phyloP scores from a whole-genome alignment of 75 land plant species.

The Pinus tabuliformis region DNA sequence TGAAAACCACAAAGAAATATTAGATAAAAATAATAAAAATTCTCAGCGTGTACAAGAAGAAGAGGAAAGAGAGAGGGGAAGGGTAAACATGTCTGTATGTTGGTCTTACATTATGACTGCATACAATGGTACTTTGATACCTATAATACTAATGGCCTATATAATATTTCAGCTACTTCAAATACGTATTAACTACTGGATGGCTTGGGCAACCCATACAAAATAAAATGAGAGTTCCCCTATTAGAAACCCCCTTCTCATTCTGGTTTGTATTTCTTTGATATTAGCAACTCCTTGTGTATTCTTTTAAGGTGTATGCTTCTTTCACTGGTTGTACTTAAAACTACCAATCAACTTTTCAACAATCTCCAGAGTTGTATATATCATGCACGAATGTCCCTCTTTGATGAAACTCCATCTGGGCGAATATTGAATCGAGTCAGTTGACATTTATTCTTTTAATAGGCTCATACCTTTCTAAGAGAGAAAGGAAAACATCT shows the following conservation, averaged over 20 bases:
- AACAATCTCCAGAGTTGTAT: too few relatives aligned
- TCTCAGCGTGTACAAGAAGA: constrained; percentile 61
- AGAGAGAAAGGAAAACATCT: too few relatives aligned
- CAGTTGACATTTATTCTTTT: too few relatives aligned
- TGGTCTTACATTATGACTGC: constrained; percentile 72
- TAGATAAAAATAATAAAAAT: constrained; percentile 21
- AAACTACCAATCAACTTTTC: too few relatives aligned
- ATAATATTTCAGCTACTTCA: constrained; percentile 69
- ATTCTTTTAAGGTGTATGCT: constrained; percentile 48
- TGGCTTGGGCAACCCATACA: constrained; percentile 93
- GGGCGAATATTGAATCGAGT: too few relatives aligned
- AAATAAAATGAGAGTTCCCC: constrained; percentile 33
- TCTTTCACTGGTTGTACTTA: too few relatives aligned
- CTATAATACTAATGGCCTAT: constrained; percentile 48
- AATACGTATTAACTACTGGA: constrained; percentile 88
- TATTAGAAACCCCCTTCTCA: constrained; percentile 28
- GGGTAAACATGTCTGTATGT: constrained; percentile 61
- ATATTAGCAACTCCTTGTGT: constrained; percentile 63
- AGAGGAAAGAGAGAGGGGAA: constrained; percentile 74
- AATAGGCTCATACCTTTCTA: too few relatives aligned
- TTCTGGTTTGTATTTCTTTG: constrained; percentile 59
- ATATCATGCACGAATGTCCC: too few relatives aligned
- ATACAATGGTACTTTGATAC: constrained; percentile 15
- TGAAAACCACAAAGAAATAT: constrained; percentile 8
- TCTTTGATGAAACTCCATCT: too few relatives aligned